A percentile compares a stretch with the other conserved stretches of the same genome.
Evolutionary conservation across 495 filamentous ascomycete genomes (phyloP).

Genomic region (Friedmanniomyces endolithicus): DNA sequence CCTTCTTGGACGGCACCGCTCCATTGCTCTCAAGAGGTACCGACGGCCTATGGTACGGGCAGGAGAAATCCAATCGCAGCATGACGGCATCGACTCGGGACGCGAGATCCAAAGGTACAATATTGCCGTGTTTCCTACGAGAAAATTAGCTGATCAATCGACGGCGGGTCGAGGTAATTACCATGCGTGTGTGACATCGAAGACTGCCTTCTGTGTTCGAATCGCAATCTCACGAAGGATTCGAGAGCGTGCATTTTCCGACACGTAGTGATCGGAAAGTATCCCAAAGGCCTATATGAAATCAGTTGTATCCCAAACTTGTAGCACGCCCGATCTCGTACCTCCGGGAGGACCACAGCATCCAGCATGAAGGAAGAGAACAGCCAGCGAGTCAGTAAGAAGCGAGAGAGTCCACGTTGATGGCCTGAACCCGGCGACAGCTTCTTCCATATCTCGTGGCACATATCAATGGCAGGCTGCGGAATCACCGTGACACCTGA

Average conservation of each 20-base stretch:
- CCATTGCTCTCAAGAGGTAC: background rate
- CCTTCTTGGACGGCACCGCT: background rate
- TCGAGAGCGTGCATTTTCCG: slow-evolving; percentile 75
- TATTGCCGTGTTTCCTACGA: slow-evolving; percentile 42
- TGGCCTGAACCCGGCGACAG: slow-evolving; percentile 57
- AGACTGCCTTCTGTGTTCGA: slow-evolving; percentile 61
- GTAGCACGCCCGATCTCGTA: slow-evolving; percentile 30
- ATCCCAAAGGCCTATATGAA: slow-evolving; percentile 58
- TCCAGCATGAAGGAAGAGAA: slow-evolving; percentile 77
- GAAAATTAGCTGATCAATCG: background rate
- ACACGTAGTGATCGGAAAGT: slow-evolving; percentile 82
- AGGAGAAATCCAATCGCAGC: background rate
- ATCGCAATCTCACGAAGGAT: slow-evolving; percentile 75
- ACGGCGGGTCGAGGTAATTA: slow-evolving; percentile 17
- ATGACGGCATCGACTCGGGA: slow-evolving; percentile 4
- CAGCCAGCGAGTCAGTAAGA: slow-evolving; percentile 81
- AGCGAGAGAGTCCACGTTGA: slow-evolving; percentile 59
- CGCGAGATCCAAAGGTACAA: background rate
- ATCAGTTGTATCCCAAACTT: slow-evolving; percentile 22
- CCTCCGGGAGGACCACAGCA: slow-evolving; percentile 82
- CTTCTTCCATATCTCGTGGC: slow-evolving; percentile 67
- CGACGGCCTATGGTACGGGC: background rate
- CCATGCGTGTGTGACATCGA: slow-evolving; percentile 44
- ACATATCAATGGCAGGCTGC: slow-evolving; percentile 66
- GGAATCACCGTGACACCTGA: slow-evolving; percentile 69